These are phyloP conservation scores for Begonia loranthoides DNA, from an alignment of 306 rosid genomes.

Conservation along the genomic window DNA sequence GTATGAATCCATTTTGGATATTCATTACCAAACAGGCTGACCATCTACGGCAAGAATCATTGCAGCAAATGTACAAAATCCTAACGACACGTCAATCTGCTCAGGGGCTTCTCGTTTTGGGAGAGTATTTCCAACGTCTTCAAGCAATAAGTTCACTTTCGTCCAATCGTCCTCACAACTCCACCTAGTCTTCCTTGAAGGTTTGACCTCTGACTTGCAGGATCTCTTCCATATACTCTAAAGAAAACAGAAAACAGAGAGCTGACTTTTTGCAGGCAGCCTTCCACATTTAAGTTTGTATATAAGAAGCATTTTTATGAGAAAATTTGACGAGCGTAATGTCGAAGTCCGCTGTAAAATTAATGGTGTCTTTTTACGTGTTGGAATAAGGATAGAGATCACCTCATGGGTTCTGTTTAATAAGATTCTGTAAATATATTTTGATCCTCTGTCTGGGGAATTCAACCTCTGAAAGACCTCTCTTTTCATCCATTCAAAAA, in stretches of 20 bases:
- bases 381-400: no score
- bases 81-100: slow-evolving; percentile 62
- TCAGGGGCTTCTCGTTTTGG: slow-evolving; percentile 54
- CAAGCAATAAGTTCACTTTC: slow-evolving; percentile 69
- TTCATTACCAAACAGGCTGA: slow-evolving; percentile 50
- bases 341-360: slow-evolving; percentile 12
- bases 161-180: slow-evolving; percentile 39
- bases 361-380: background rate
- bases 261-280: slow-evolving; percentile 35
- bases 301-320: slow-evolving; percentile 25
- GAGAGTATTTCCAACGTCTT: slow-evolving; percentile 73
- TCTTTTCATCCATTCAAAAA: no score
- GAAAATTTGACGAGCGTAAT: no score
- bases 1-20: no score
- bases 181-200: slow-evolving; percentile 22
- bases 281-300: slow-evolving; percentile 40
- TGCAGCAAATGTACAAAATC: slow-evolving; percentile 66
- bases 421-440: no score
- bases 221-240: background rate
- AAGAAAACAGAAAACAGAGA: slow-evolving; percentile 1
- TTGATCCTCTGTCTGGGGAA: no score
- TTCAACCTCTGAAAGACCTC: no score
- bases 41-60: slow-evolving; percentile 59
- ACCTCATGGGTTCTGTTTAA: no score
- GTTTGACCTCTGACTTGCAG: background rate